Evolutionary conservation across 139 green algal genomes (phyloP).

Genomic region (Chlamydomonas schloesseri): DNA sequence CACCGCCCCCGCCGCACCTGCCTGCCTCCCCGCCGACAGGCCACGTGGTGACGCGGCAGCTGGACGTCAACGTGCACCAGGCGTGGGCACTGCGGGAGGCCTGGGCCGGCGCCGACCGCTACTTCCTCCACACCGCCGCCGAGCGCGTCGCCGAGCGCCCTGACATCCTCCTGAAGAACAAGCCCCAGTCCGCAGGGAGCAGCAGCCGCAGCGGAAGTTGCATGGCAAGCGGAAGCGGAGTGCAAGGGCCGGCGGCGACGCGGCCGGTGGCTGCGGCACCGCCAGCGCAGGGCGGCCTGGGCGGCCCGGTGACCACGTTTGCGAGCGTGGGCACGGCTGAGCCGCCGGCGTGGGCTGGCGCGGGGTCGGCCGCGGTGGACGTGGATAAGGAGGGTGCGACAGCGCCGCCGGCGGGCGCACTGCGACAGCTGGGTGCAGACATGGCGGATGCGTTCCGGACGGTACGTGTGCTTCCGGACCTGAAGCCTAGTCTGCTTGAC

Average conservation of each 20-base stretch:
- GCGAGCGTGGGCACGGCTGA: neutral
- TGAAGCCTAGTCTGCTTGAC: too few relatives aligned
- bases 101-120: slow-evolving; percentile 36
- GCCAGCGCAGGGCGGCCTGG: too few relatives aligned
- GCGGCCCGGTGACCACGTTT: neutral
- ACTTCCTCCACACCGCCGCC: slow-evolving; percentile 42
- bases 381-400: too few relatives aligned
- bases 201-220: neutral
- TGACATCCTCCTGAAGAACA: slow-evolving; percentile 6
- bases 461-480: neutral
- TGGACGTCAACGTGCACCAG: slow-evolving; percentile 26
- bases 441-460: slow-evolving; percentile 38
- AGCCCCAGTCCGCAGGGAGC: neutral
- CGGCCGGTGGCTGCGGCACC: too few relatives aligned
- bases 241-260: too few relatives aligned
- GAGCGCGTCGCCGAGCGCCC: slow-evolving; percentile 22
- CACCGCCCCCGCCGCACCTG: neutral
- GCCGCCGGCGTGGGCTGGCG: too few relatives aligned
- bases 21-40: neutral
- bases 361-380: neutral
- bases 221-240: too few relatives aligned
- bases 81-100: slow-evolving; percentile 34
- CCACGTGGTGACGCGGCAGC: neutral
- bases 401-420: neutral
- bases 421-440: slow-evolving; percentile 31